Conservation (phyloP, 2,329 filamentous ascomycete species). For the Blastomyces parvus region DNA sequence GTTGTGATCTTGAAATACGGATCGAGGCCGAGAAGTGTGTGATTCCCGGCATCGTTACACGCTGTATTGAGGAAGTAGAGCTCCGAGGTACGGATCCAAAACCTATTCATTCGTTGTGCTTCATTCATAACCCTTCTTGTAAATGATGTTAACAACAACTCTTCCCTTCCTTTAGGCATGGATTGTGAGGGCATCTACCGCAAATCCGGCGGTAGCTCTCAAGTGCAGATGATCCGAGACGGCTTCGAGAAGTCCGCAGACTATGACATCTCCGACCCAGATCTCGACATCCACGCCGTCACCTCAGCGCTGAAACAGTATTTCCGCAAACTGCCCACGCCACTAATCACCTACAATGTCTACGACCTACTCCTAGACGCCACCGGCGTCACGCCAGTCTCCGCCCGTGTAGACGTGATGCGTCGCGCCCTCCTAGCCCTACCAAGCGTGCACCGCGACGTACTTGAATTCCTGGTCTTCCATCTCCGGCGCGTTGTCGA, state of each 20-base stretch:
- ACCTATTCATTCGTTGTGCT: neutral
- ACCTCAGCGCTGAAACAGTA: slow-evolving; percentile 96
- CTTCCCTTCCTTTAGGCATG: slow-evolving; percentile 49
- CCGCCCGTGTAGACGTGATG: slow-evolving; percentile 61
- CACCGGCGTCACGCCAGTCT: slow-evolving; percentile 52
- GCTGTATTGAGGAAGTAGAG: slow-evolving; percentile 95
- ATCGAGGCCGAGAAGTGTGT: slow-evolving; percentile 81
- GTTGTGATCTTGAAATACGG: slow-evolving; percentile 76
- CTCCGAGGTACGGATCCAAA: slow-evolving; percentile 52
- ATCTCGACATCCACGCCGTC: slow-evolving; percentile 90
- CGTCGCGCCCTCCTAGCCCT: slow-evolving; percentile 66
- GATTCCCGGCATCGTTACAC: slow-evolving; percentile 81
- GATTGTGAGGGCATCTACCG: slow-evolving; percentile 96
- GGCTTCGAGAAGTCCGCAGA: slow-evolving; percentile 74
- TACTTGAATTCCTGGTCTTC: slow-evolving; percentile 86
- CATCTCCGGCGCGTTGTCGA: slow-evolving; percentile 80
- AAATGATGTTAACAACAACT: neutral
- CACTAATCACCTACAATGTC: slow-evolving; percentile 82
- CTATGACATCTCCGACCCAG: slow-evolving; percentile 86
- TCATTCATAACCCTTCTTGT: neutral
- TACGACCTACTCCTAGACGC: slow-evolving; percentile 78
- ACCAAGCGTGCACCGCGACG: slow-evolving; percentile 75
- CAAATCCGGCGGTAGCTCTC: slow-evolving; percentile 87
- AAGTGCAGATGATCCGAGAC: slow-evolving; percentile 81
- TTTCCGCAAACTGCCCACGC: slow-evolving; percentile 83